These are phyloP conservation scores for Zygosaccharomyces sapae DNA, from an alignment of 1,139 yeast species.

Conservation along the genomic window DNA sequence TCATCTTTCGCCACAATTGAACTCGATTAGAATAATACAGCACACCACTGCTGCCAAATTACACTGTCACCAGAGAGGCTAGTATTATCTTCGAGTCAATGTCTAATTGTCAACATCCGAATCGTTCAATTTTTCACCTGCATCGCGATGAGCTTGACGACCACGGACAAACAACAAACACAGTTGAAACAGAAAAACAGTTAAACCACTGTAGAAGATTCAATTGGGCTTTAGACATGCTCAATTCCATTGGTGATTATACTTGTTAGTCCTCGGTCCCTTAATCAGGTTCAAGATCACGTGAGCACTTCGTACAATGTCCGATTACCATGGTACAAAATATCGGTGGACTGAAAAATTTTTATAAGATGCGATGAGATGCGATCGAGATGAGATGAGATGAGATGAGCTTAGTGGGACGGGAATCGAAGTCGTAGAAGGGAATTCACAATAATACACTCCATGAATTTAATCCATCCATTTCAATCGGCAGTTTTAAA, in stretches of 20 bases:
- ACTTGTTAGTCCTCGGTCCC: not conserved
- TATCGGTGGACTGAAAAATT: constrained; percentile 15
- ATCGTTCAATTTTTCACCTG: constrained; percentile 6
- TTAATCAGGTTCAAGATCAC: not conserved
- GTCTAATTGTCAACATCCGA: not conserved
- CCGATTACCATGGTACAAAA: constrained; percentile 7
- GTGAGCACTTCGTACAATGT: not conserved
- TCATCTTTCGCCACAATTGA: constrained; percentile 4
- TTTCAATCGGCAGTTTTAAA: constrained; percentile 52
- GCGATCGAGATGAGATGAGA: constrained; percentile 7
- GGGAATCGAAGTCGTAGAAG: not conserved
- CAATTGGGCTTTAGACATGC: not conserved
- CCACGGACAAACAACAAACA: not conserved
- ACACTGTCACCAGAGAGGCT: not conserved
- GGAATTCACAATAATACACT: not conserved
- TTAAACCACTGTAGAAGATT: not conserved
- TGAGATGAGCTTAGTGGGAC: constrained; percentile 9
- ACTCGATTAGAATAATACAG: not conserved
- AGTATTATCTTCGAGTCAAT: not conserved
- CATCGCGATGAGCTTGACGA: not conserved
- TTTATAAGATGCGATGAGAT: constrained; percentile 3
- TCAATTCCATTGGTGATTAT: no score
- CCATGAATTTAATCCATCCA: constrained; percentile 58
- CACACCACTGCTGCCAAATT: not conserved
- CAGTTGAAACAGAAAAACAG: not conserved